Evolutionary conservation across 192 early-diverging fungal genomes (phyloP), one percentile per base, ranked within the genome.

Genomic region (Radiomyces spectabilis): DNA sequence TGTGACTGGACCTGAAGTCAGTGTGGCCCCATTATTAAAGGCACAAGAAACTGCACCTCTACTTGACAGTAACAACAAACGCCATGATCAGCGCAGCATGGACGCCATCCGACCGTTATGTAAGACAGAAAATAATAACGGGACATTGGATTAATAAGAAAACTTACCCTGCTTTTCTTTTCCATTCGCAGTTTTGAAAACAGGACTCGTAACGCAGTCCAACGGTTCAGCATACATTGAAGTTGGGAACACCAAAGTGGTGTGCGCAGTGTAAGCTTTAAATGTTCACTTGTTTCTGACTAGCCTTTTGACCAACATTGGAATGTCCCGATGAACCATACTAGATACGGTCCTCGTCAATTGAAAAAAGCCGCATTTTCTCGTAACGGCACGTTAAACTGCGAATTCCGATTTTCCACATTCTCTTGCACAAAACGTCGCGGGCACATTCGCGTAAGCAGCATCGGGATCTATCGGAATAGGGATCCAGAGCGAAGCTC

Each of bases 181-280:
- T 6, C 30, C 30, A 4, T 48, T 15, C 26, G 30, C 41, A 87
- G 83, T 78, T 55, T 51, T 87, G 35, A 81, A 78, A 51, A 82
- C 85, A 16, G 87, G 87, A n/a, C 54, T 85, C 45, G 78, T 90
- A 25, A 64, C 50, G 22, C 83, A 87, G 38, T 83, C 89, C 15
- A 87, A 83, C 31, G 89, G 89, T 34, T 88, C 85, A 21, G 84
- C 87, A 26, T 87, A 81, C 52, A 68, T 89, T 43, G 89, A 92
- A 60, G 35, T 79, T 19, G 81, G 76, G 18, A 80, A 80, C 31
- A 69, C 86, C 41, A 92, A 92, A 53, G 62, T 90, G 33, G 77
- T 82, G 2, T 89, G 87, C 65, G 83, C 80, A 42, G 89, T 92
- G 83, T 91, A 80, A 50, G 84, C 63, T 60, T 25, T 61, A n/a